Percentiles rank a stretch among this genome's conserved stretches.
Conservation (phyloP, 768 basidiomycete genomes). For the Russula olivacea region DNA sequence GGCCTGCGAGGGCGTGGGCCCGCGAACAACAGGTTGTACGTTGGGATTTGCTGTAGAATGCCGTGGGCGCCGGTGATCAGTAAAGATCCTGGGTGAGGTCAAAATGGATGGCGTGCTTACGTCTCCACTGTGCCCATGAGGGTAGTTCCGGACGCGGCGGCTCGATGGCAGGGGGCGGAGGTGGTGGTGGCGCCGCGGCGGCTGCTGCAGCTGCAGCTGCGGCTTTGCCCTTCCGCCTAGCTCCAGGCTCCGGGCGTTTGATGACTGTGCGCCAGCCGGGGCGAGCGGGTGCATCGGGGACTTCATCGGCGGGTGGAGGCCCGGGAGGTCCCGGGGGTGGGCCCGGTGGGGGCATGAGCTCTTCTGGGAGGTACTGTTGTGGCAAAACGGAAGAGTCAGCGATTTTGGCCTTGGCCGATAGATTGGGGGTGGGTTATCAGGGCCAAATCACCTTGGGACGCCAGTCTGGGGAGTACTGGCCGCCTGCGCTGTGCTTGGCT, state of each 20-base stretch:
- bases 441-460: conserved; percentile 43
- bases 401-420: too few species aligned
- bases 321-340: conserved; percentile 12
- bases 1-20: conserved; percentile 35
- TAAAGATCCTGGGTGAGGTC: not conserved
- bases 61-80: not conserved
- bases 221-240: conserved; percentile 35
- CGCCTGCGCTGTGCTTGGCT: conserved; percentile 74
- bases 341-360: conserved; percentile 28
- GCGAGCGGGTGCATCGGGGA: conserved; percentile 42
- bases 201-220: conserved; percentile 36
- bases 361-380: conserved; percentile 33
- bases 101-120: conserved; percentile 41
- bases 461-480: conserved; percentile 76
- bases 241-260: conserved; percentile 42
- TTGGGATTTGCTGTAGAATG: conserved; percentile 55
- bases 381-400: too few species aligned
- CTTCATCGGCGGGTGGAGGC: conserved; percentile 38
- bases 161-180: conserved; percentile 31
- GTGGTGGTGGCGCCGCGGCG: conserved; percentile 37
- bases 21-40: conserved; percentile 44
- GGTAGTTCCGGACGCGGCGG: conserved; percentile 49
- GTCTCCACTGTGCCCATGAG: conserved; percentile 85
- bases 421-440: too few species aligned
- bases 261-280: conserved; percentile 73